Evolutionary conservation across 306 rosid species (phyloP).

Genomic region (Rubus parviflorus): DNA sequence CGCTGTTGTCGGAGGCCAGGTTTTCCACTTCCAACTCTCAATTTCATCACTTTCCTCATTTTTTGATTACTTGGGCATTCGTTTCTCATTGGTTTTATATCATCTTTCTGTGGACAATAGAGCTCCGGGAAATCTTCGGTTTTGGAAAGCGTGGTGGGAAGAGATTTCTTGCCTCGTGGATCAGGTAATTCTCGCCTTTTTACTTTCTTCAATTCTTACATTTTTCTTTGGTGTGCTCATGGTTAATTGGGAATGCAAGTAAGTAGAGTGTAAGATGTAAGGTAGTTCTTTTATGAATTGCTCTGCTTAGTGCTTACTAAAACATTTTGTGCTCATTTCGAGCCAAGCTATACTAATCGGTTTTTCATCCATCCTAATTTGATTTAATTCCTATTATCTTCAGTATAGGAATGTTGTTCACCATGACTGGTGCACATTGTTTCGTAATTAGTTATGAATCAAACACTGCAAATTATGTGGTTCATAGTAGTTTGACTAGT

Average conservation of each 20-base stretch:
- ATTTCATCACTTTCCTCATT: neutral
- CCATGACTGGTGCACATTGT: neutral
- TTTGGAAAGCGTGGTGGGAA: conserved; percentile 94
- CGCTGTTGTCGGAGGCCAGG: conserved; percentile 99
- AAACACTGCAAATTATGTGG: neutral
- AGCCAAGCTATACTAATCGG: neutral
- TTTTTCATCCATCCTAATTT: neutral
- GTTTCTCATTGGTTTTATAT: neutral
- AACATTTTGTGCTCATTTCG: conserved; percentile 9
- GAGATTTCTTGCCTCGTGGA: conserved; percentile 99
- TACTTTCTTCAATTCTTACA: neutral
- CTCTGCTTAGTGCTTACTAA: neutral
- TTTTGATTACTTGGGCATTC: conserved; percentile 4
- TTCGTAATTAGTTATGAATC: neutral
- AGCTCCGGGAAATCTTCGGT: conserved; percentile 98
- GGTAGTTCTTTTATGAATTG: neutral
- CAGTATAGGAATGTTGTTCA: neutral
- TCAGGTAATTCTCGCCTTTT: conserved; percentile 55
- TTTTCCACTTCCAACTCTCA: conserved; percentile 8
- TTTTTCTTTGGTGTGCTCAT: neutral
- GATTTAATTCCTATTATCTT: too few relatives aligned
- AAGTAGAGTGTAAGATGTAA: conserved; percentile 1
- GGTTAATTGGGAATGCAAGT: neutral
- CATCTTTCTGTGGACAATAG: conserved; percentile 31
- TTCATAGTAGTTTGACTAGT: neutral